Percentiles rank a stretch among this genome's conserved stretches.
These are phyloP conservation scores for Sabuloglossum arenarium DNA, from an alignment of 495 filamentous ascomycete species.

Conservation along the genomic window DNA sequence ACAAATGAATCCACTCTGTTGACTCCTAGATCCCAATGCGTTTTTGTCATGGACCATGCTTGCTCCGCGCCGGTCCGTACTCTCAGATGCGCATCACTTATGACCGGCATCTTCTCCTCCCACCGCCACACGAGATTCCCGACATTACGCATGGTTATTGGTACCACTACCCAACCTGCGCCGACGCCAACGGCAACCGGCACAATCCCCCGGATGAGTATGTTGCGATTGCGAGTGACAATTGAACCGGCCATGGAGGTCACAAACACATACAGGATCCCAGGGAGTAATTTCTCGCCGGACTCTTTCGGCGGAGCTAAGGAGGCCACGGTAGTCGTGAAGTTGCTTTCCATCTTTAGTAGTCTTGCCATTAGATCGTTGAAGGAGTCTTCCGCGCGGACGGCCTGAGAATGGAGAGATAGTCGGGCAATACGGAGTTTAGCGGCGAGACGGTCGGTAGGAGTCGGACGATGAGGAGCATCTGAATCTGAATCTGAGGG, in stretches of 20 bases:
- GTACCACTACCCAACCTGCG: constrained; percentile 18
- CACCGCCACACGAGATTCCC: constrained; percentile 67
- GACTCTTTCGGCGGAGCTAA: constrained; percentile 66
- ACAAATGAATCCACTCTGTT: constrained; percentile 64
- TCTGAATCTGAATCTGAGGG: constrained; percentile 10
- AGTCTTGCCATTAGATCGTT: constrained; percentile 53
- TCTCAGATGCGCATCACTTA: constrained; percentile 56
- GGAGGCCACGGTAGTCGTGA: constrained; percentile 69
- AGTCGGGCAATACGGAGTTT: constrained; percentile 65
- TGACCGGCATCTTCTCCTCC: constrained; percentile 62
- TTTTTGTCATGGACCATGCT: constrained; percentile 44
- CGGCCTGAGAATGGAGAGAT: constrained; percentile 53
- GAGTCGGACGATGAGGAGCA: constrained; percentile 39
- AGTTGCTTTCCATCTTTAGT: constrained; percentile 59
- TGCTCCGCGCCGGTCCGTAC: constrained; percentile 43
- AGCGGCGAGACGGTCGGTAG: constrained; percentile 74
- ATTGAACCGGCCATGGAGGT: constrained; percentile 85
- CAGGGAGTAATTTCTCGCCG: constrained; percentile 69
- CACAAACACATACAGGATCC: constrained; percentile 73
- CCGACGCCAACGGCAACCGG: constrained; percentile 23
- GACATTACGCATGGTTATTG: constrained; percentile 48
- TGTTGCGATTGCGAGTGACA: constrained; percentile 60
- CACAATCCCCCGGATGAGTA: constrained; percentile 49
- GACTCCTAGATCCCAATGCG: constrained; percentile 47
- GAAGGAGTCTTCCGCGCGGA: constrained; percentile 50